phyloP scores from a whole-genome alignment of 202 grass and related monocot genomes.

The Dendrocalamus latiflorus region DNA sequence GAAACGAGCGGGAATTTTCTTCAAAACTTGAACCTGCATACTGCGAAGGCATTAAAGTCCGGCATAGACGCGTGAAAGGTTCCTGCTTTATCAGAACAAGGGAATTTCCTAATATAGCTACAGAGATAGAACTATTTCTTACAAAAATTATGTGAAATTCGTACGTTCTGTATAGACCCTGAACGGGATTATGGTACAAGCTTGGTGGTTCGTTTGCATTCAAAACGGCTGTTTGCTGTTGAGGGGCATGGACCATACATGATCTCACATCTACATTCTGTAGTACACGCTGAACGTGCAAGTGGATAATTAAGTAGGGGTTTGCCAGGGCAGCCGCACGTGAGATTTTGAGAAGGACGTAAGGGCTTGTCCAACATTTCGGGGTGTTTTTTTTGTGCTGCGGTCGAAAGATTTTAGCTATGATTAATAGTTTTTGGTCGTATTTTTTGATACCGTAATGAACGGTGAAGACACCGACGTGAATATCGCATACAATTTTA shows the following conservation, averaged over 20 bases:
- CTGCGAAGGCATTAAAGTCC: neutral
- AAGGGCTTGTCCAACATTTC: too few species aligned
- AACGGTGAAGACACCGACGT: too few species aligned
- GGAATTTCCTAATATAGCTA: too few species aligned
- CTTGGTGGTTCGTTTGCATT: neutral
- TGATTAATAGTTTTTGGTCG: too few species aligned
- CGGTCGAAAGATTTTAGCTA: too few species aligned
- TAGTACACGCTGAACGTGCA: neutral
- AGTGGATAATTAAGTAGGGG: neutral
- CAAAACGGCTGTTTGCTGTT: neutral
- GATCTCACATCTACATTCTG: neutral
- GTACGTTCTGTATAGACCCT: neutral
- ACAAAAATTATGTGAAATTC: neutral
- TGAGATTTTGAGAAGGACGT: neutral
- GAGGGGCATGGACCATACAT: too few species aligned
- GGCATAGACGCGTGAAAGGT: neutral
- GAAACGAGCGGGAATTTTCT: too few species aligned
- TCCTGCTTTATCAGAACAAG: too few species aligned
- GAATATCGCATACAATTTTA: too few species aligned
- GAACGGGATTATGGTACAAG: neutral
- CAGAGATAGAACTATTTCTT: too few species aligned
- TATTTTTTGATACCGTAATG: too few species aligned
- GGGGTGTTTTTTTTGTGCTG: too few species aligned
- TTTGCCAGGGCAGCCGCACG: neutral
- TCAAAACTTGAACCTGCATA: neutral